These are phyloP conservation scores for Lagenidium giganteum DNA, from an alignment of 352 stramenopile species.

Conservation along the genomic window DNA sequence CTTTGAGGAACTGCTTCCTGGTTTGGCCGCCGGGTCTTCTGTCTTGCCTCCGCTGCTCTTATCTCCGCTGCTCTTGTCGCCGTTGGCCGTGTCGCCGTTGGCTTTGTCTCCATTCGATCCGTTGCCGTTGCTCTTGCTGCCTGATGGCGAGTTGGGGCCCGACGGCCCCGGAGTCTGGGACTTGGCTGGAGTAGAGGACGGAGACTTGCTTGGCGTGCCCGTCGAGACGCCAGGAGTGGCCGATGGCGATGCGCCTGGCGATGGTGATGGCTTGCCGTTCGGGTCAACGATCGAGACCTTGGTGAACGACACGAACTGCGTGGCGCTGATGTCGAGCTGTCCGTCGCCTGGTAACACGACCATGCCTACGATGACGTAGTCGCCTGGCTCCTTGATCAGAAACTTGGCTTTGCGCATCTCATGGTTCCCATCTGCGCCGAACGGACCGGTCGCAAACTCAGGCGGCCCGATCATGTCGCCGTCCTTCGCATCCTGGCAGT, in stretches of 20 bases:
- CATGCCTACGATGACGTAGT: slow-evolving; percentile 64
- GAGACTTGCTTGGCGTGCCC: slow-evolving; percentile 1
- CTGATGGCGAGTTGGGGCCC: no score
- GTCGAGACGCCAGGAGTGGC: slow-evolving; percentile 7
- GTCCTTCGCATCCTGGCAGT: slow-evolving; percentile 50
- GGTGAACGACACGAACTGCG: slow-evolving; percentile 64
- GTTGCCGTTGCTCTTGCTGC: no score
- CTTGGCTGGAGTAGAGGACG: slow-evolving; percentile 9
- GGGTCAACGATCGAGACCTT: slow-evolving; percentile 60
- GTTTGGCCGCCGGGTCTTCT: no score
- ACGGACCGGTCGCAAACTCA: slow-evolving; percentile 28
- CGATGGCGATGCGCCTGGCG: slow-evolving; percentile 8
- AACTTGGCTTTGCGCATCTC: slow-evolving; percentile 42
- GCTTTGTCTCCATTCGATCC: no score
- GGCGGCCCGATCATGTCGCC: slow-evolving; percentile 27
- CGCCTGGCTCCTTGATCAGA: slow-evolving; percentile 35
- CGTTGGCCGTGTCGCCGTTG: no score
- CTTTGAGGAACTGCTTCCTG: no score
- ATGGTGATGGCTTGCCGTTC: slow-evolving; percentile 26
- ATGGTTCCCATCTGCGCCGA: slow-evolving; percentile 36
- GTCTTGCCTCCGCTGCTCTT: no score
- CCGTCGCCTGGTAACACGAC: slow-evolving; percentile 43
- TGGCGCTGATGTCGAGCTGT: slow-evolving; percentile 35
- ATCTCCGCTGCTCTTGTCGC: no score
- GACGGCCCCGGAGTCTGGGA: no score